A percentile compares a stretch with the other conserved stretches of the same genome.
Evolutionary conservation across 495 filamentous ascomycete genomes (phyloP).

Genomic region (Peziza echinospora): DNA sequence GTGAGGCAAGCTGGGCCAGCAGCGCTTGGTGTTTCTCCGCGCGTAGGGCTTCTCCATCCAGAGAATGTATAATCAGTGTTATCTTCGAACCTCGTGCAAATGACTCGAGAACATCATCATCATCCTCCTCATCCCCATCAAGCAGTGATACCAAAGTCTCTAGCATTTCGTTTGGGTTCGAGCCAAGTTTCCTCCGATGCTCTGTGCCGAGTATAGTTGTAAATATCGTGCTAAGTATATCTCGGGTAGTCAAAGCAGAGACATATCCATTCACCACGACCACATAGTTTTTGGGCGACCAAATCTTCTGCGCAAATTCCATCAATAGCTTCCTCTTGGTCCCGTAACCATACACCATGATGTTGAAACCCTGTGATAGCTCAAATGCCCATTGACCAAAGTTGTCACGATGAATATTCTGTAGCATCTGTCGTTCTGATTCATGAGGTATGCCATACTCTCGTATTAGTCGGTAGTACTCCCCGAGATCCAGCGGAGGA

Average conservation of each 20-base stretch:
- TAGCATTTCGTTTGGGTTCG: conserved; percentile 43
- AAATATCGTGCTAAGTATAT: conserved; percentile 54
- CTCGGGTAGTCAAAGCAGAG: conserved; percentile 48
- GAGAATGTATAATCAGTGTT: conserved; percentile 61
- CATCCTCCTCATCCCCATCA: conserved; percentile 23
- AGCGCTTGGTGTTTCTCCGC: conserved; percentile 44
- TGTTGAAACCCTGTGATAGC: conserved; percentile 66
- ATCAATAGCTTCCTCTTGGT: conserved; percentile 61
- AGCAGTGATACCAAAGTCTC: conserved; percentile 40
- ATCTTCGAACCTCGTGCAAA: conserved; percentile 18
- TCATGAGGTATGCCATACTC: conserved; percentile 49
- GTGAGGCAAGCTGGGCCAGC: conserved; percentile 52
- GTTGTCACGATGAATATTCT: conserved; percentile 51
- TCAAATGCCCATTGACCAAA: conserved; percentile 92
- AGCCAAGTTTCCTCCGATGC: conserved; percentile 29
- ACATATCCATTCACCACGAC: conserved; percentile 80
- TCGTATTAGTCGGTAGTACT: conserved; percentile 57
- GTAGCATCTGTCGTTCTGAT: conserved; percentile 46
- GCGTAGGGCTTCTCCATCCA: conserved; percentile 61
- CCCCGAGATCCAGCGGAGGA: conserved; percentile 62
- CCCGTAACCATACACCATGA: conserved; percentile 83
- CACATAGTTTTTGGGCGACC: conserved; percentile 33
- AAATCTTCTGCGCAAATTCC: conserved; percentile 53
- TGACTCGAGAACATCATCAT: conserved; percentile 2
- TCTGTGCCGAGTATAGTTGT: conserved; percentile 39